Evolutionary conservation across 805 yeast genomes (phyloP).

Genomic region (Starmerella bombi): DNA sequence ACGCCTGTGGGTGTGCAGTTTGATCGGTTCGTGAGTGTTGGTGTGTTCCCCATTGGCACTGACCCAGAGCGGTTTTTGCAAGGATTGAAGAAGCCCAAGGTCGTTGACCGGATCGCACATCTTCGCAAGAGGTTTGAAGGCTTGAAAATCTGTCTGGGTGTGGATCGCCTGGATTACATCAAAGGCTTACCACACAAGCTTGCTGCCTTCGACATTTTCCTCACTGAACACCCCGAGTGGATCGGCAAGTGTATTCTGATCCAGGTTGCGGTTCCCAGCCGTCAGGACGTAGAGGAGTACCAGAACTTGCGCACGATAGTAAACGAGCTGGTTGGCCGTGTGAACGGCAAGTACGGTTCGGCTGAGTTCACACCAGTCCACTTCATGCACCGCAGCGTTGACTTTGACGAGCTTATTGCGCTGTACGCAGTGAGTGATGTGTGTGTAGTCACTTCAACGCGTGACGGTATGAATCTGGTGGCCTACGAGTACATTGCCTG

Average conservation of each 20-base stretch:
- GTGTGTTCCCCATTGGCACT: constrained; percentile 98
- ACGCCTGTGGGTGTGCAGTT: constrained; percentile 83
- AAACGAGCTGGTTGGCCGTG: constrained; percentile 90
- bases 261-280: constrained; percentile 93
- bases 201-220: constrained; percentile 88
- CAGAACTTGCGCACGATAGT: constrained; percentile 87
- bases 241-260: constrained; percentile 90
- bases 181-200: constrained; percentile 97
- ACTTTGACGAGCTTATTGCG: constrained; percentile 83
- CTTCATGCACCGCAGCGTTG: constrained; percentile 82
- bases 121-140: constrained; percentile 57
- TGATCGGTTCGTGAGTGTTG: constrained; percentile 68
- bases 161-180: constrained; percentile 89
- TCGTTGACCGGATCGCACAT: constrained; percentile 49
- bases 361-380: constrained; percentile 97
- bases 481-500: constrained; percentile 95
- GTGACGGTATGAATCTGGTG: constrained; percentile 98
- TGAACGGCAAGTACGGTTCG: constrained; percentile 92
- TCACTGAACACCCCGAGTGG: constrained; percentile 94
- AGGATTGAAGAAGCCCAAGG: constrained; percentile 54
- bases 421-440: constrained; percentile 77
- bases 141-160: constrained; percentile 84
- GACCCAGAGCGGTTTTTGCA: constrained; percentile 83
- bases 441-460: constrained; percentile 82
- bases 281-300: constrained; percentile 97